Evolutionary conservation across 495 filamentous ascomycete genomes (phyloP).

Genomic region (Evernia prunastri): DNA sequence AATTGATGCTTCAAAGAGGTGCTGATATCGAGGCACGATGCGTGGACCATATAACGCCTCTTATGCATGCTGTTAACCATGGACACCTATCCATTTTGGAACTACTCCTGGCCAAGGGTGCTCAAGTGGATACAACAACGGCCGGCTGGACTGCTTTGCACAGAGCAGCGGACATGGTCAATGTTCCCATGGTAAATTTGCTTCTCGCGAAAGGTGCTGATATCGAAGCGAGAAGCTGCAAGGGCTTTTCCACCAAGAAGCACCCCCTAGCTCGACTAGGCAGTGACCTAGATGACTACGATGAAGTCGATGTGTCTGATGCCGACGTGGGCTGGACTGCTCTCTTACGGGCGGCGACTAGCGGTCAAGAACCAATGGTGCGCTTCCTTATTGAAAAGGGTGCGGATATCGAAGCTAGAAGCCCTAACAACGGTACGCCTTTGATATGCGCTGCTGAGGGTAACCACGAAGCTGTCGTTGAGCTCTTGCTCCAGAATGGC

Average conservation of each 20-base stretch:
- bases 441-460: conserved; percentile 20
- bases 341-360: conserved; percentile 23
- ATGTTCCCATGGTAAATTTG: conserved; percentile 17
- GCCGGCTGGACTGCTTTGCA: conserved; percentile 24
- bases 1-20: conserved; percentile 20
- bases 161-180: conserved; percentile 21
- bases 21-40: conserved; percentile 24
- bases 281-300: conserved; percentile 10
- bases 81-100: conserved; percentile 21
- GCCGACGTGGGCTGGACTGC: conserved; percentile 20
- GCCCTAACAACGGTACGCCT: conserved; percentile 19
- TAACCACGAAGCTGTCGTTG: conserved; percentile 16
- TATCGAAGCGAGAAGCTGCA: conserved; percentile 20
- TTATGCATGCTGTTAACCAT: conserved; percentile 25
- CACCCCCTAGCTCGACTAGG: conserved; percentile 4
- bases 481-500: conserved; percentile 20
- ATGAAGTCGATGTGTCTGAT: conserved; percentile 7
- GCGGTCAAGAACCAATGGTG: conserved; percentile 19
- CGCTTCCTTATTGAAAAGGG: conserved; percentile 19
- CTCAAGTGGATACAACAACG: conserved; percentile 21
- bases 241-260: conserved; percentile 15
- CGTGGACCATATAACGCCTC: conserved; percentile 17
- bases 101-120: conserved; percentile 23
- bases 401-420: conserved; percentile 24
- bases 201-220: conserved; percentile 21